Conservation (phyloP, 176 grass and related monocot genomes). For the Paspalum notatum region DNA sequence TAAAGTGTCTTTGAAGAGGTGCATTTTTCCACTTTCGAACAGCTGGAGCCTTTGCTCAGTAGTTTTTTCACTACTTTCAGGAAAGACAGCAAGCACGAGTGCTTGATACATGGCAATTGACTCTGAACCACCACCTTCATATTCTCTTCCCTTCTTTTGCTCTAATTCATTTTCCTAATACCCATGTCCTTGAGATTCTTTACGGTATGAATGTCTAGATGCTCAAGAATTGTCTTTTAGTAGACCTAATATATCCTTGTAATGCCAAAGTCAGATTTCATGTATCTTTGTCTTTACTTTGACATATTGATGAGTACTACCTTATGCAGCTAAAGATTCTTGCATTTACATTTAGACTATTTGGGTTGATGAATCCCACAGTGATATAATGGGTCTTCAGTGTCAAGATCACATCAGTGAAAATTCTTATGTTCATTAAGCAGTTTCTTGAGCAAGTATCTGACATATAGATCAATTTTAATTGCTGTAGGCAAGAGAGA, state of each 20-base stretch:
- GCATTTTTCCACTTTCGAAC: slow-evolving; percentile 39
- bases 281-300: slow-evolving; percentile 21
- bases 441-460: neutral
- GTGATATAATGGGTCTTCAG: neutral
- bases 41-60: slow-evolving; percentile 25
- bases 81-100: slow-evolving; percentile 27
- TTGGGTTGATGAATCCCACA: neutral
- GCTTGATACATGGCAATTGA: slow-evolving; percentile 20
- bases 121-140: slow-evolving; percentile 21
- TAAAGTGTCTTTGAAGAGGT: slow-evolving; percentile 51
- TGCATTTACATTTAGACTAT: slow-evolving; percentile 9
- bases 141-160: slow-evolving; percentile 25
- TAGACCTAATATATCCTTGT: slow-evolving; percentile 26
- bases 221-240: slow-evolving; percentile 18
- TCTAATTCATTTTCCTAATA: slow-evolving; percentile 14
- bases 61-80: slow-evolving; percentile 41
- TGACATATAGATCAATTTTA: slow-evolving; percentile 20
- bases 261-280: slow-evolving; percentile 11
- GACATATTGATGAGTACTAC: slow-evolving; percentile 16
- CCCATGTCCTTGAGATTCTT: slow-evolving; percentile 27
- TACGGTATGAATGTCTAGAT: neutral
- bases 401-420: neutral
- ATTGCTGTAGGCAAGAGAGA: slow-evolving; percentile 78
- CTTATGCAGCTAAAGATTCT: slow-evolving; percentile 5
- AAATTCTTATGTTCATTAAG: neutral